Percentiles rank a stretch among this genome's conserved stretches.
Evolutionary conservation across 2,329 filamentous ascomycete species (phyloP).

Genomic region (Coniella vitis): DNA sequence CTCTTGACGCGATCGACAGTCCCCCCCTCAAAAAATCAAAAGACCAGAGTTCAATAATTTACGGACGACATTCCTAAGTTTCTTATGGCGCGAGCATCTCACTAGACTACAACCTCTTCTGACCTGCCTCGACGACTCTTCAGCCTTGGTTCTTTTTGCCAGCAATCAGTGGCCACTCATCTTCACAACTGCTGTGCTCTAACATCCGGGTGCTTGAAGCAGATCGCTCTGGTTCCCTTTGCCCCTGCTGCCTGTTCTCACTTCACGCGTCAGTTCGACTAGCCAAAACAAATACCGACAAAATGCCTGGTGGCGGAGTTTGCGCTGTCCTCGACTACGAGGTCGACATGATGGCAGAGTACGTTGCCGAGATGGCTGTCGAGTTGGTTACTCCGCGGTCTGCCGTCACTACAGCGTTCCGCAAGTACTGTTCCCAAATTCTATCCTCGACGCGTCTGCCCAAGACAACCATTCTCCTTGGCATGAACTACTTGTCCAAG

Average conservation of each 20-base stretch:
- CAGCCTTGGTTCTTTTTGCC: slow-evolving; percentile 27
- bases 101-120: slow-evolving; percentile 26
- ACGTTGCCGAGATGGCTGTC: slow-evolving; percentile 81
- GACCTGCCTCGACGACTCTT: slow-evolving; percentile 26
- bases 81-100: slow-evolving; percentile 31
- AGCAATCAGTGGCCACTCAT: slow-evolving; percentile 22
- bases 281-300: no score
- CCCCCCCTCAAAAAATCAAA: no score
- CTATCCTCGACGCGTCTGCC: slow-evolving; percentile 84
- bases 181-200: slow-evolving; percentile 19
- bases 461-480: slow-evolving; percentile 83
- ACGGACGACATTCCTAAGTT: slow-evolving; percentile 10
- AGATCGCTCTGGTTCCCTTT: slow-evolving; percentile 23
- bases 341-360: slow-evolving; percentile 93
- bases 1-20: neutral
- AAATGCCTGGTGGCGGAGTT: slow-evolving; percentile 67
- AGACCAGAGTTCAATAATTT: neutral
- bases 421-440: slow-evolving; percentile 88
- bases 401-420: slow-evolving; percentile 62
- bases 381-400: slow-evolving; percentile 48
- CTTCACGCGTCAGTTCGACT: slow-evolving; percentile 13
- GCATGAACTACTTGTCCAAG: slow-evolving; percentile 82
- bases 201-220: slow-evolving; percentile 33
- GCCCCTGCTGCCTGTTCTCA: slow-evolving; percentile 20
- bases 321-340: slow-evolving; percentile 94